phyloP scores from a whole-genome alignment of 495 filamentous ascomycete species.

The Penicillium pulvis region DNA sequence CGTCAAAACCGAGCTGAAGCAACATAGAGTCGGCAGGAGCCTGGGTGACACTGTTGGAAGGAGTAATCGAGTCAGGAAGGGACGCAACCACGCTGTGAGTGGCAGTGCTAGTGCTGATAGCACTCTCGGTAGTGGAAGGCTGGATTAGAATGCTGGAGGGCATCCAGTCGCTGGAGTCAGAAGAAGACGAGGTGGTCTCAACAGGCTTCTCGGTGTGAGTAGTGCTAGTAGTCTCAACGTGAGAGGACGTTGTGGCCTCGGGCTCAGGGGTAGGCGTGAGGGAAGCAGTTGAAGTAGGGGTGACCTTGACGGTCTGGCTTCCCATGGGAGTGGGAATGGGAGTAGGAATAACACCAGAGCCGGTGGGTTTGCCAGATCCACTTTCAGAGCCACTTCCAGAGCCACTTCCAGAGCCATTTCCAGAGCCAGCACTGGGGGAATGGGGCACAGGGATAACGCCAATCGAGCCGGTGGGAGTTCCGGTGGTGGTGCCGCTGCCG shows the following conservation, averaged over 20 bases:
- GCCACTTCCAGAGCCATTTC: slow-evolving; percentile 16
- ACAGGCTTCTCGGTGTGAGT: slow-evolving; percentile 17
- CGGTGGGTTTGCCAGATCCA: slow-evolving; percentile 18
- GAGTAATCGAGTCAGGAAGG: slow-evolving; percentile 76
- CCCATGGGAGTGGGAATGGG: slow-evolving; percentile 19
- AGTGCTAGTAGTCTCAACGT: slow-evolving; percentile 19
- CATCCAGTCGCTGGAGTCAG: slow-evolving; percentile 28
- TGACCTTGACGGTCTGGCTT: slow-evolving; percentile 11
- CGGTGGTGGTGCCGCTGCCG: slow-evolving; percentile 20
- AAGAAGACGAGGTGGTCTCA: background rate
- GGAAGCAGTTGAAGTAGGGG: slow-evolving; percentile 22
- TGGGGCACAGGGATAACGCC: slow-evolving; percentile 25
- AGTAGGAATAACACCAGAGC: slow-evolving; percentile 13
- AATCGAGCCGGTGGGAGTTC: slow-evolving; percentile 31
- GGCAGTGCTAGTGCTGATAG: slow-evolving; percentile 34
- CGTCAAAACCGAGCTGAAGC: slow-evolving; percentile 84
- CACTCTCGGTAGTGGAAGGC: slow-evolving; percentile 21
- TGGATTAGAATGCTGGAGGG: slow-evolving; percentile 30
- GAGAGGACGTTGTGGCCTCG: slow-evolving; percentile 23
- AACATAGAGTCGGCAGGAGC: slow-evolving; percentile 64
- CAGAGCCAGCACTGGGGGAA: slow-evolving; percentile 18
- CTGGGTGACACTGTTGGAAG: slow-evolving; percentile 52
- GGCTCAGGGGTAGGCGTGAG: slow-evolving; percentile 23
- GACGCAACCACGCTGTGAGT: slow-evolving; percentile 46
- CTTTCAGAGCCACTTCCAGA: slow-evolving; percentile 16